Evolutionary conservation across 2,329 filamentous ascomycete species (phyloP).

Genomic region (Phialophora tarda): DNA sequence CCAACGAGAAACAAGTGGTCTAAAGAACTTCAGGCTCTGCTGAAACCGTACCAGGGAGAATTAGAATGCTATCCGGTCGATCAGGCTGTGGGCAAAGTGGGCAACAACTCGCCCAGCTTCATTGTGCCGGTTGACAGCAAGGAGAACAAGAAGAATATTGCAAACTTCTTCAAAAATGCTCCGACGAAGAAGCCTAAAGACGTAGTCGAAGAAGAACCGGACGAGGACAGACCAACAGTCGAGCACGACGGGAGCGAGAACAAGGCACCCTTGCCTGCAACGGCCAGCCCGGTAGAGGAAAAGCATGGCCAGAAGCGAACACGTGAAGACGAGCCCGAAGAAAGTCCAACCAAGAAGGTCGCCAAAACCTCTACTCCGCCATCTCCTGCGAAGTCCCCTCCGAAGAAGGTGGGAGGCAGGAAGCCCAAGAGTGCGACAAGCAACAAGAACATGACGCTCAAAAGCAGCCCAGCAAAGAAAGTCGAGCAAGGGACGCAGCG

Average conservation of each 20-base stretch:
- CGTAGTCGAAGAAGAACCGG: slow-evolving; percentile 40
- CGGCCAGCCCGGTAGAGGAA: slow-evolving; percentile 37
- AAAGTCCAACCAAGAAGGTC: slow-evolving; percentile 31
- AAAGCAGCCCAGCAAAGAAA: slow-evolving; percentile 52
- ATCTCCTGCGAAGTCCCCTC: slow-evolving; percentile 44
- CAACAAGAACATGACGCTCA: slow-evolving; percentile 56
- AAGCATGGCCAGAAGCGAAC: slow-evolving; percentile 42
- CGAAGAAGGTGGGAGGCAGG: slow-evolving; percentile 48
- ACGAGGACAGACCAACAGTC: slow-evolving; percentile 52
- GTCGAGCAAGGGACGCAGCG: slow-evolving; percentile 57
- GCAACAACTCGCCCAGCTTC: slow-evolving; percentile 84
- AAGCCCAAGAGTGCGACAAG: slow-evolving; percentile 63
- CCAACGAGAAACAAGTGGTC: slow-evolving; percentile 75
- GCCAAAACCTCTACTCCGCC: slow-evolving; percentile 25
- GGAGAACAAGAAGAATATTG: slow-evolving; percentile 91
- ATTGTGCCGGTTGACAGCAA: slow-evolving; percentile 81
- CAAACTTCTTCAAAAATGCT: slow-evolving; percentile 78
- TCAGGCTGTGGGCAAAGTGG: slow-evolving; percentile 91
- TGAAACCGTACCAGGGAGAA: slow-evolving; percentile 79
- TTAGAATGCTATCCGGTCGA: slow-evolving; percentile 85
- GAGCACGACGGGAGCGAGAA: slow-evolving; percentile 56
- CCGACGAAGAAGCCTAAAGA: slow-evolving; percentile 42
- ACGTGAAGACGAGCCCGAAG: slow-evolving; percentile 29
- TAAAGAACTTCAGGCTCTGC: slow-evolving; percentile 73
- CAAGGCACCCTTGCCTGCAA: slow-evolving; percentile 58